A percentile compares a stretch with the other conserved stretches of the same genome.
These are phyloP conservation scores for Ustilago sp. DNA, from an alignment of 1,284 basidiomycete genomes.

Conservation along the genomic window DNA sequence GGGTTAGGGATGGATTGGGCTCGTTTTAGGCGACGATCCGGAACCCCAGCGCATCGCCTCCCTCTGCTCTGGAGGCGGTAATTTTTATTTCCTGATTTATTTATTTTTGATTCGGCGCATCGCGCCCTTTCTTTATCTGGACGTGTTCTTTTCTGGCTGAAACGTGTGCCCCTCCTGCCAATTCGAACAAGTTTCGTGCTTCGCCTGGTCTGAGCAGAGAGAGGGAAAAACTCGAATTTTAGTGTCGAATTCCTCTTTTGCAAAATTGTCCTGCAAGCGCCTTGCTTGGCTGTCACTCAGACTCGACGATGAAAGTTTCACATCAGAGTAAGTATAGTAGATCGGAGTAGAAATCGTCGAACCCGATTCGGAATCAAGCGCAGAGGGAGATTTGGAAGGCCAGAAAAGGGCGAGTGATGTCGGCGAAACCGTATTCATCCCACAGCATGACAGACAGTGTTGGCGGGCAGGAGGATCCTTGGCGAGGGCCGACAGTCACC, in stretches of 20 bases:
- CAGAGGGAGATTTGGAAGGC: not conserved
- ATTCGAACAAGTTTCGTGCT: not conserved
- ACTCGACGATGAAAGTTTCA: not conserved
- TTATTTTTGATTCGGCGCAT: not conserved
- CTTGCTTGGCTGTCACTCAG: conserved; percentile 1
- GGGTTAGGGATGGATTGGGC: no score
- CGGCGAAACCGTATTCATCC: not conserved
- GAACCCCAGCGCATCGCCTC: conserved; percentile 2
- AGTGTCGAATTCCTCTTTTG: not conserved
- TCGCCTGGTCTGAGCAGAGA: not conserved
- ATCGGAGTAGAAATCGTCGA: conserved; percentile 13
- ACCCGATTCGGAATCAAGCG: not conserved
- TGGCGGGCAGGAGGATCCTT: not conserved
- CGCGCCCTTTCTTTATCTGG: not conserved
- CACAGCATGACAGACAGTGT: not conserved
- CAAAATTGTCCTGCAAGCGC: not conserved
- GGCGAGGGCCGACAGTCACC: not conserved
- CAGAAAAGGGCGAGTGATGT: not conserved
- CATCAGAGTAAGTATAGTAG: not conserved
- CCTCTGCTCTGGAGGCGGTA: not conserved
- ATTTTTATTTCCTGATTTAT: not conserved
- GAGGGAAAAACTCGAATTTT: not conserved
- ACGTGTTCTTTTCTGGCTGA: not conserved
- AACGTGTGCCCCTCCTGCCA: no score
- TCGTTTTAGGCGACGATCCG: not conserved